Conservation (phyloP, 2,329 filamentous ascomycete genomes). For the Coleophoma cylindrospora region DNA sequence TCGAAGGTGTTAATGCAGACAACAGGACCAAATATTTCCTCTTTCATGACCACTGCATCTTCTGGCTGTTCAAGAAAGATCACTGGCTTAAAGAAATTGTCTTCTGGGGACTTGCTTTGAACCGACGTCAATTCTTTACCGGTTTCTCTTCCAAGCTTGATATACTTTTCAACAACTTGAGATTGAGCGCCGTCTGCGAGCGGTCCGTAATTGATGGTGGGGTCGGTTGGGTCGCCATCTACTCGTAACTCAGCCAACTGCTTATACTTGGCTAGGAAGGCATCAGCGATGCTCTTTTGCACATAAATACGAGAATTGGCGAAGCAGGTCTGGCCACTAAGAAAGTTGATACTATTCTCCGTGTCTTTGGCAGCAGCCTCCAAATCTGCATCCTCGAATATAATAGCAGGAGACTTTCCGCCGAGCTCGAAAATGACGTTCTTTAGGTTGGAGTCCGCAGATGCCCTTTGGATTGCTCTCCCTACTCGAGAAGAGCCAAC, state of each 20-base stretch:
- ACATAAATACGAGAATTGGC: slow-evolving; percentile 53
- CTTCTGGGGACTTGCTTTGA: slow-evolving; percentile 23
- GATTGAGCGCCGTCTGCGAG: slow-evolving; percentile 39
- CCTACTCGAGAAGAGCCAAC: slow-evolving; percentile 31
- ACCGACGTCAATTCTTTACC: slow-evolving; percentile 31
- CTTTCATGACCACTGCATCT: slow-evolving; percentile 64
- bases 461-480: slow-evolving; percentile 31
- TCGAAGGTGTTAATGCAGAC: slow-evolving; percentile 64
- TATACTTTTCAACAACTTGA: slow-evolving; percentile 35
- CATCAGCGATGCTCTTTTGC: slow-evolving; percentile 46
- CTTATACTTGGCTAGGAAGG: slow-evolving; percentile 31
- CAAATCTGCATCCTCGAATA: slow-evolving; percentile 36
- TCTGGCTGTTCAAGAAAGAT: slow-evolving; percentile 62
- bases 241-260: slow-evolving; percentile 26
- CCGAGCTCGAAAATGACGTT: slow-evolving; percentile 35
- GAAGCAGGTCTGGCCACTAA: slow-evolving; percentile 55
- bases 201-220: slow-evolving; percentile 37
- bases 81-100: slow-evolving; percentile 49
- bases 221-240: slow-evolving; percentile 36
- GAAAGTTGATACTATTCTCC: slow-evolving; percentile 49
- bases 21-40: slow-evolving; percentile 68
- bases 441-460: slow-evolving; percentile 32
- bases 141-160: slow-evolving; percentile 33
- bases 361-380: slow-evolving; percentile 36
- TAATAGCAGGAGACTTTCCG: slow-evolving; percentile 33